Evolutionary conservation across 768 basidiomycete genomes (phyloP).

Genomic region (Mycena vitilis): DNA sequence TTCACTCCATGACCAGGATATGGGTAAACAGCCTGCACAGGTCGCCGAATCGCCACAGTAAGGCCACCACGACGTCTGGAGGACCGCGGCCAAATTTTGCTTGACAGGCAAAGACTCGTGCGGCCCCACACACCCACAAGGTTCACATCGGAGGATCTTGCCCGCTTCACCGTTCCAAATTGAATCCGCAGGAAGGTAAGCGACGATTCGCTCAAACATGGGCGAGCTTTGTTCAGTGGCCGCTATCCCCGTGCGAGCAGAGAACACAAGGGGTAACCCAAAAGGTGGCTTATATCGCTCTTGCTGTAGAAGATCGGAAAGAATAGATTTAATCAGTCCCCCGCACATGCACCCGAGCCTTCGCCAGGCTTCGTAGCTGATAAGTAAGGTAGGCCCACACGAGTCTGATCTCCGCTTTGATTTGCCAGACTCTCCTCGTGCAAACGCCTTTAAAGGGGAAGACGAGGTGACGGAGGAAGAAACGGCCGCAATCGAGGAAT

Average conservation of each 20-base stretch:
- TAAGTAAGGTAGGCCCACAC: constrained; percentile 19
- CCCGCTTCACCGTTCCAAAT: constrained; percentile 11
- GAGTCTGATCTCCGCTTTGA: constrained; percentile 20
- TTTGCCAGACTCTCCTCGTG: not conserved
- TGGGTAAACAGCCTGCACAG: constrained; percentile 10
- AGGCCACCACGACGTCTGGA: constrained; percentile 24
- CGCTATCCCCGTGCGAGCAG: constrained; percentile 24
- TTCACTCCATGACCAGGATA: constrained; percentile 20
- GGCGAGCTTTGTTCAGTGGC: constrained; percentile 18
- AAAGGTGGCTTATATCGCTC: constrained; percentile 21
- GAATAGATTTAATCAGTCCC: constrained; percentile 26
- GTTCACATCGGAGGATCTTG: constrained; percentile 30
- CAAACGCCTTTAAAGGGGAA: constrained; percentile 21
- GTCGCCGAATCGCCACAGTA: constrained; percentile 28
- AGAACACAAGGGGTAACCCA: constrained; percentile 22
- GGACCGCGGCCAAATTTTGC: constrained; percentile 31
- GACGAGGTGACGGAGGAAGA: constrained; percentile 13
- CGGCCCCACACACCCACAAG: constrained; percentile 5
- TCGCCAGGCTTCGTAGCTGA: constrained; percentile 18
- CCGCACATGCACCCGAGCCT: constrained; percentile 24
- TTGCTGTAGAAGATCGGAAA: constrained; percentile 24
- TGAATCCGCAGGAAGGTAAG: constrained; percentile 14
- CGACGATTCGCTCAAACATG: constrained; percentile 24
- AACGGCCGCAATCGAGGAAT: constrained; percentile 12
- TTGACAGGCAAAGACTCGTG: constrained; percentile 28